Evolutionary conservation across 192 early-diverging fungal species (phyloP).

Genomic region (Coemansia sp.): DNA sequence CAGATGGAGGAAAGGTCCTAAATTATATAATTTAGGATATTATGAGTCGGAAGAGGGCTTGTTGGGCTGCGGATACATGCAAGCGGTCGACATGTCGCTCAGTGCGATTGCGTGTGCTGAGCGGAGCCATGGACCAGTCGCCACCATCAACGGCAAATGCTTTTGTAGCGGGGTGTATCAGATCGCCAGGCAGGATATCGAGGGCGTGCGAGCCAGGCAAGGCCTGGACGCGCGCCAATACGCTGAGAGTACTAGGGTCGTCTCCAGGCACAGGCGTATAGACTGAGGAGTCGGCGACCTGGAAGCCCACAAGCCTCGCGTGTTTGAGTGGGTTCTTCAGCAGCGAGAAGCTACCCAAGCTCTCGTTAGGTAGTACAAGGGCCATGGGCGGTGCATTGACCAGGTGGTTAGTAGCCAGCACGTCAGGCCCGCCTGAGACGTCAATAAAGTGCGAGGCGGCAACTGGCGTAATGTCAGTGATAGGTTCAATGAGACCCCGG

Average conservation of each 20-base stretch:
- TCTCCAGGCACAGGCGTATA: neutral
- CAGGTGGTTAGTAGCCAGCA: conserved; percentile 6
- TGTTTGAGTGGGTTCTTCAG: neutral
- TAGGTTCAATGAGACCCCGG: conserved; percentile 30
- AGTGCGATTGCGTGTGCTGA: neutral
- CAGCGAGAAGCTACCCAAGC: neutral
- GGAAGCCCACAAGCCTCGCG: conserved; percentile 33
- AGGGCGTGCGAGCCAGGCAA: conserved; percentile 6
- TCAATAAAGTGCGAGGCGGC: conserved; percentile 29
- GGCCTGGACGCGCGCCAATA: conserved; percentile 17
- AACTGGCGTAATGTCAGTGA: conserved; percentile 18
- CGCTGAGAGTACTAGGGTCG: neutral
- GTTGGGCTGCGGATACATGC: conserved; percentile 16
- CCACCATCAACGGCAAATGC: conserved; percentile 7
- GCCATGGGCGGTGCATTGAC: conserved; percentile 37
- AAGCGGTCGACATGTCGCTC: neutral
- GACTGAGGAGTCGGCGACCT: neutral
- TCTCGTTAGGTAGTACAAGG: conserved; percentile 12
- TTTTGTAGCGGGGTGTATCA: neutral
- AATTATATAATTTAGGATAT: neutral
- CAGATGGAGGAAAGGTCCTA: neutral
- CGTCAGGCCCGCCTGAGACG: neutral
- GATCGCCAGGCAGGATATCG: neutral
- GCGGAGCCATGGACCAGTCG: conserved; percentile 38
- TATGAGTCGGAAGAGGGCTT: conserved; percentile 19